Conservation (phyloP, 306 rosid species). For the Sophora flavescens region DNA sequence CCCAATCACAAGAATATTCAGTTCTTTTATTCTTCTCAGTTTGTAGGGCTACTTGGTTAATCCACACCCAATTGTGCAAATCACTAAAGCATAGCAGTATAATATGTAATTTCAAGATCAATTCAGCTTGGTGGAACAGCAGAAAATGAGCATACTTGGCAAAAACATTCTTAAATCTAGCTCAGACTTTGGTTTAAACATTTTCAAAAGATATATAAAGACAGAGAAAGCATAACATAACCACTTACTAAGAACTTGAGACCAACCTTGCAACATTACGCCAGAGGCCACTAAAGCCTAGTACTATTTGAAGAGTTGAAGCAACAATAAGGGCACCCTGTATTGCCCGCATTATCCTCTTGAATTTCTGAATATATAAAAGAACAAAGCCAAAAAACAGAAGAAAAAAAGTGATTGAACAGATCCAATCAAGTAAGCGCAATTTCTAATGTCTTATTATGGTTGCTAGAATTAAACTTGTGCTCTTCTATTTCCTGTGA, state of each 20-base stretch:
- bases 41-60: conserved; percentile 1
- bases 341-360: conserved; percentile 92
- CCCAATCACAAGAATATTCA: conserved; percentile 19
- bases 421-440: conserved; percentile 38
- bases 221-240: conserved; percentile 17
- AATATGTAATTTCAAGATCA: conserved; percentile 30
- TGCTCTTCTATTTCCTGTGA: too few species aligned
- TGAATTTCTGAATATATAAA: conserved; percentile 70
- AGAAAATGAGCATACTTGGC: conserved; percentile 22
- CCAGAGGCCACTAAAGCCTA: conserved; percentile 99
- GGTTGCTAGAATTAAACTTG: conserved; percentile 30
- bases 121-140: conserved; percentile 32
- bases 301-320: conserved; percentile 97
- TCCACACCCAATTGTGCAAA: conserved; percentile 36
- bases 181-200: conserved; percentile 17
- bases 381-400: conserved; percentile 12
- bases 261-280: conserved; percentile 94
- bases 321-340: conserved; percentile 97
- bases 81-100: neutral
- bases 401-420: neutral
- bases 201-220: conserved; percentile 9
- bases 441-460: conserved; percentile 11
- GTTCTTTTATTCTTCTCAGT: conserved; percentile 20
- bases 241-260: conserved; percentile 33
- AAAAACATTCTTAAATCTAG: conserved; percentile 21